These are phyloP conservation scores for Exserohilum rostratum DNA, from an alignment of 2,329 filamentous ascomycete species.

Conservation along the genomic window DNA sequence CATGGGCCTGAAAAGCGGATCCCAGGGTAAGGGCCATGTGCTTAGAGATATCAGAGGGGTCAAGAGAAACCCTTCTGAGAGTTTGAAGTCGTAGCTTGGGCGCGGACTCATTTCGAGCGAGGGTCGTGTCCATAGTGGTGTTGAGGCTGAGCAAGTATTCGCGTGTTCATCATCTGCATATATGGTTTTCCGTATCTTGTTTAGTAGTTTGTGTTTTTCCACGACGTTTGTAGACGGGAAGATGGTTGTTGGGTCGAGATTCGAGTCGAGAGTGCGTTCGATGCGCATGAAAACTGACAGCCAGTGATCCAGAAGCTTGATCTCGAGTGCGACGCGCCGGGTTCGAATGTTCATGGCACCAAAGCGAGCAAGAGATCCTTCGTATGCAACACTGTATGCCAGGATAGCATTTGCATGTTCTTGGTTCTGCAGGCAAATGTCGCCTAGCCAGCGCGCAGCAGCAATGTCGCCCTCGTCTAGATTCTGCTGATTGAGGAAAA, in stretches of 20 bases:
- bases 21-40: conserved; percentile 36
- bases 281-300: conserved; percentile 23
- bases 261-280: conserved; percentile 21
- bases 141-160: not conserved
- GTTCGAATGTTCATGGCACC: conserved; percentile 22
- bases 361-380: conserved; percentile 29
- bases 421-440: conserved; percentile 38
- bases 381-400: conserved; percentile 37
- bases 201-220: conserved; percentile 32
- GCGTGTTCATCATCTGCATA: conserved; percentile 2
- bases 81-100: conserved; percentile 12
- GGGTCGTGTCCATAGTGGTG: not conserved
- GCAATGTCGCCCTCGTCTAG: conserved; percentile 44
- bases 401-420: conserved; percentile 36
- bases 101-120: conserved; percentile 2
- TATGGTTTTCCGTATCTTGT: conserved; percentile 11
- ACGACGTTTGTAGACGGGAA: conserved; percentile 27
- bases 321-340: conserved; percentile 24
- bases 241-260: conserved; percentile 32
- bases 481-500: conserved; percentile 24
- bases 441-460: conserved; percentile 42
- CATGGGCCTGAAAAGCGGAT: conserved; percentile 30
- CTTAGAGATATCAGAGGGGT: conserved; percentile 27
- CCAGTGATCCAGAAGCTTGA: conserved; percentile 29
- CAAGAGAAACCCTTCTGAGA: conserved; percentile 29